Evolutionary conservation across 2,329 filamentous ascomycete species (phyloP).

Genomic region (Xylaria polymorpha): DNA sequence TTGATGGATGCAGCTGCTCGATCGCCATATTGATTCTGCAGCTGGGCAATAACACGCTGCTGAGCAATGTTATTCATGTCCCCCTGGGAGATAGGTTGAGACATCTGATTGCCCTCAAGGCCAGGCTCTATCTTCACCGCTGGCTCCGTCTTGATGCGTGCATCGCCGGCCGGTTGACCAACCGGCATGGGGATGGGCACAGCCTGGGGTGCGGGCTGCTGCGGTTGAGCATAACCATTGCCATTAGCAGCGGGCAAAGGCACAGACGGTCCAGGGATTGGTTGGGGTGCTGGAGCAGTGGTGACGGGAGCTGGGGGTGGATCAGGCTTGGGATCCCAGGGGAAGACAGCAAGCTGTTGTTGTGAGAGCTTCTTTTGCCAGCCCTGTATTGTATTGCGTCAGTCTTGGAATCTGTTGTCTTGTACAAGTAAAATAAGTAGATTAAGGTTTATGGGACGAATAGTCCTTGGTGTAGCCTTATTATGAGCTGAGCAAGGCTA

Average conservation of each 20-base stretch:
- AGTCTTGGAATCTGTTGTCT: conserved; percentile 20
- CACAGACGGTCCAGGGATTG: conserved; percentile 41
- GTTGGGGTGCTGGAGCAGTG: conserved; percentile 48
- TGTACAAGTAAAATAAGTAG: neutral
- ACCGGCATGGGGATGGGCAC: conserved; percentile 44
- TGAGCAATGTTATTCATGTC: conserved; percentile 34
- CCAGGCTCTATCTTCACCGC: conserved; percentile 62
- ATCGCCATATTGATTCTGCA: conserved; percentile 70
- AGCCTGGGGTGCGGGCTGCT: conserved; percentile 39
- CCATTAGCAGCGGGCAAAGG: conserved; percentile 46
- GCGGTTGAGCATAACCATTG: conserved; percentile 48
- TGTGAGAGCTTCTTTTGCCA: conserved; percentile 94
- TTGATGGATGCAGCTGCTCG: conserved; percentile 75
- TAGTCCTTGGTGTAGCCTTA: conserved; percentile 8
- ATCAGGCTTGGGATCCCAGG: conserved; percentile 91
- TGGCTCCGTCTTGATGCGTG: conserved; percentile 59
- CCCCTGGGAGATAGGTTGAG: conserved; percentile 23
- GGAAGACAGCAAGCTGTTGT: conserved; percentile 86
- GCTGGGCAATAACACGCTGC: conserved; percentile 65
- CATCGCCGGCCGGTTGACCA: conserved; percentile 46
- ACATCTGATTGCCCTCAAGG: conserved; percentile 47
- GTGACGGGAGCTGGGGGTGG: conserved; percentile 59
- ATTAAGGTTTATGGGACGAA: neutral
- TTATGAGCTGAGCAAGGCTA: conserved; percentile 10
- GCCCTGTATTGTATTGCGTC: conserved; percentile 67